These are phyloP conservation scores for Leishmania tropica DNA, from an alignment of 208 protist genomes.

Conservation along the genomic window DNA sequence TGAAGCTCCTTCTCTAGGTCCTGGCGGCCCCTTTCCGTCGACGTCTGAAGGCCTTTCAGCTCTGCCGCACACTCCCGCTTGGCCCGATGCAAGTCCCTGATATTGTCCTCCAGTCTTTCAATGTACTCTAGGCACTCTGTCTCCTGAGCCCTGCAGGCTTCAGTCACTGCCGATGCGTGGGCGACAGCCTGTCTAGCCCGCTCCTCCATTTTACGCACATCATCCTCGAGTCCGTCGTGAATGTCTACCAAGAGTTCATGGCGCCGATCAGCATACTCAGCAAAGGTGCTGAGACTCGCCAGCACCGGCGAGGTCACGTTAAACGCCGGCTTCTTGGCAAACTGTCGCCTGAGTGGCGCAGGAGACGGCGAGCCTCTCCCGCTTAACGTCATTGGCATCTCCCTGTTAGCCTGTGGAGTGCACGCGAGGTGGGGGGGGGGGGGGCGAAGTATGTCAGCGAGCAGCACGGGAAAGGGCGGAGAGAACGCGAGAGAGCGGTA, in stretches of 20 bases:
- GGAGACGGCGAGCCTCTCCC: neutral
- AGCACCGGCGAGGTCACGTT: neutral
- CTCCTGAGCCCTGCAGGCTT: slow-evolving; percentile 13
- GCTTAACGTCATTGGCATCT: neutral
- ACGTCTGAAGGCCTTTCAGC: slow-evolving; percentile 3
- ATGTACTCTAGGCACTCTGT: slow-evolving; percentile 9
- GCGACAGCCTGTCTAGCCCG: slow-evolving; percentile 11
- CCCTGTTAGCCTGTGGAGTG: neutral
- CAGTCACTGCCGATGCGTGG: neutral
- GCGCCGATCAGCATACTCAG: slow-evolving; percentile 12
- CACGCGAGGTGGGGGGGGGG: neutral
- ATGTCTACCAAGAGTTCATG: slow-evolving; percentile 4
- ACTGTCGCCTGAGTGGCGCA: neutral
- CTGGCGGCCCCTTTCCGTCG: neutral
- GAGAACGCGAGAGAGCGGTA: neutral
- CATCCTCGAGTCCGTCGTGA: slow-evolving; percentile 10
- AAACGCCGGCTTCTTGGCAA: neutral
- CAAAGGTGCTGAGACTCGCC: slow-evolving; percentile 10
- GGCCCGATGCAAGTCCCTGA: slow-evolving; percentile 6
- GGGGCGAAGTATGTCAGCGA: neutral
- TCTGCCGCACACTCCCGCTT: neutral
- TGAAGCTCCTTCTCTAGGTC: slow-evolving; percentile 13
- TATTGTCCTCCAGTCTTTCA: neutral
- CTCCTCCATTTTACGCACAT: slow-evolving; percentile 16
- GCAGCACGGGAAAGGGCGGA: neutral